phyloP scores from a whole-genome alignment of 768 basidiomycete genomes.

The Kwoniella europaea region DNA sequence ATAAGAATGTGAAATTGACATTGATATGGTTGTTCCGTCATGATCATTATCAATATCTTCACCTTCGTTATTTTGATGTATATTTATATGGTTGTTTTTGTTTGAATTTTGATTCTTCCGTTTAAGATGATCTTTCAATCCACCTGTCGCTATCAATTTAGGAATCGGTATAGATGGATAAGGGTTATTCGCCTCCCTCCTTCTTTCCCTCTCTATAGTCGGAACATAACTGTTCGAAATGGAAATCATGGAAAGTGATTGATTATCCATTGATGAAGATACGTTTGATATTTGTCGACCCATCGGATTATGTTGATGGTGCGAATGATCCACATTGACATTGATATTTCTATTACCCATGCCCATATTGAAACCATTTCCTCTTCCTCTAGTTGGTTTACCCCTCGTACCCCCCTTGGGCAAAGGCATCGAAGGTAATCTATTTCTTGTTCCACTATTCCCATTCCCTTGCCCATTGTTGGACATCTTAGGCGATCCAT shows the following conservation, averaged over 20 bases:
- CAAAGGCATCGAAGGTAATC: slow-evolving; percentile 17
- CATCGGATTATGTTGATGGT: not conserved
- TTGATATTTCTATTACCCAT: not conserved
- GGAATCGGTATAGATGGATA: slow-evolving; percentile 47
- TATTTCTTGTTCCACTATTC: not conserved
- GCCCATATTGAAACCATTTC: not conserved
- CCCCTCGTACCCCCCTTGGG: not conserved
- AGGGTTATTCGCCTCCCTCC: slow-evolving; percentile 49
- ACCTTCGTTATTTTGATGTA: not conserved
- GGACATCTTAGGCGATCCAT: not conserved
- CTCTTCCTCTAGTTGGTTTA: slow-evolving; percentile 7
- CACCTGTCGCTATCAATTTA: slow-evolving; percentile 4
- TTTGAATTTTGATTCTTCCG: not conserved
- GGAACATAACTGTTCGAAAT: slow-evolving; percentile 5
- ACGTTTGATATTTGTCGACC: slow-evolving; percentile 5
- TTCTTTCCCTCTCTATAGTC: slow-evolving; percentile 22
- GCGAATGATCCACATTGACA: not conserved
- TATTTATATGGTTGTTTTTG: not conserved
- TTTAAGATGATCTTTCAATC: slow-evolving; percentile 3
- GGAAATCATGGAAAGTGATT: slow-evolving; percentile 24
- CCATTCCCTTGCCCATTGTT: not conserved
- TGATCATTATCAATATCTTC: not conserved
- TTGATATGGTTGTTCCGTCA: slow-evolving; percentile 18
- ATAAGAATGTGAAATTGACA: slow-evolving; percentile 17
- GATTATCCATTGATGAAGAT: slow-evolving; percentile 23